Evolutionary conservation across 225 moss, liverwort and hornwort genomes (phyloP).

Genomic region (Straminergon stramineum): DNA sequence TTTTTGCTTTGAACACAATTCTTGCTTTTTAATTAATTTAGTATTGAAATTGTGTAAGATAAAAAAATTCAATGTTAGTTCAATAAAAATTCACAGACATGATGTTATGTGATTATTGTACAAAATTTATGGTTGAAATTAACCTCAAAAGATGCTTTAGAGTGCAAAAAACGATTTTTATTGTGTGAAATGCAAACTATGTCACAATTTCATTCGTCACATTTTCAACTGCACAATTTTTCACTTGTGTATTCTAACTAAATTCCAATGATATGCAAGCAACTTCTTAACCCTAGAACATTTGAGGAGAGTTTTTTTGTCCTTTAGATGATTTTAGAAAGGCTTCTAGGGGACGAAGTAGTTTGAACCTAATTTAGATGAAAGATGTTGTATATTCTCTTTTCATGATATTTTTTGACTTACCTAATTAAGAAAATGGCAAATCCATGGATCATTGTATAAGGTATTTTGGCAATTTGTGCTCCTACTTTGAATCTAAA

Average conservation of each 20-base stretch:
- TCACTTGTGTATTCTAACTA: no score
- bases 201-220: background rate
- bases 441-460: fast-evolving
- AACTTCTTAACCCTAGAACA: no score
- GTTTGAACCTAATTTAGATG: background rate
- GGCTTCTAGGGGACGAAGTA: background rate
- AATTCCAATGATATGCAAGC: background rate
- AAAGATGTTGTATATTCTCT: background rate
- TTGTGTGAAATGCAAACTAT: background rate
- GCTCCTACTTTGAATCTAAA: background rate
- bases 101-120: no score
- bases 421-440: background rate
- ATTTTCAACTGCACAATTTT: background rate
- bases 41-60: no score
- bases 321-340: background rate
- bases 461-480: background rate
- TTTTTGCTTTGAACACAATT: no score
- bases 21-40: no score
- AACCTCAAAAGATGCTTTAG: background rate
- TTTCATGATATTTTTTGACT: background rate
- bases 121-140: no score
- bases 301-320: fast-evolving
- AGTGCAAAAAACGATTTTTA: background rate
- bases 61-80: no score
- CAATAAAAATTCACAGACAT: no score